phyloP scores from a whole-genome alignment of 2,329 filamentous ascomycete species.

The Neofusicoccum laricinum region DNA sequence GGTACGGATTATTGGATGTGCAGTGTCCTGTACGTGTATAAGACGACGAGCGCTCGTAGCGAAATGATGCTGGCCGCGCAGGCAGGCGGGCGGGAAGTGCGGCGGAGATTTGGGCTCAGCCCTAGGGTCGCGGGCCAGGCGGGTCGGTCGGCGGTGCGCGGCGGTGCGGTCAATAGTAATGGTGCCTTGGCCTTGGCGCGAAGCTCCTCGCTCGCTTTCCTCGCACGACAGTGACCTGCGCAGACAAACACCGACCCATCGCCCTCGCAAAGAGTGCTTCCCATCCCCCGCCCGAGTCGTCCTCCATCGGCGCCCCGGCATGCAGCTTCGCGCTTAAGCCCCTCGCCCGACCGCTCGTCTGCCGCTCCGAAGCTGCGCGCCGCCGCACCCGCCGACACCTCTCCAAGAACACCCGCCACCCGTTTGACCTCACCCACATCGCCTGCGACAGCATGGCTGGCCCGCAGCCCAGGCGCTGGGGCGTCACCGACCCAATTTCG shows the following conservation, averaged over 20 bases:
- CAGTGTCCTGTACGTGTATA: neutral
- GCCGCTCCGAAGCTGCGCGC: neutral
- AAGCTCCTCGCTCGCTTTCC: constrained; percentile 12
- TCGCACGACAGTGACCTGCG: constrained; percentile 1
- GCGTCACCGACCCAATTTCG: constrained; percentile 83
- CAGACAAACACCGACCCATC: neutral
- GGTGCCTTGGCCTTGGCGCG: constrained; percentile 10
- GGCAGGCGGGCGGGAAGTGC: neutral
- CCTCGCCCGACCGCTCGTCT: neutral
- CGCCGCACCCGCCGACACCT: neutral
- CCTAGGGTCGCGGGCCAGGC: neutral
- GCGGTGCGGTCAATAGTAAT: neutral
- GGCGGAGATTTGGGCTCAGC: neutral
- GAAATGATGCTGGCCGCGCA: constrained; percentile 5
- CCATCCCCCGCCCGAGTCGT: neutral
- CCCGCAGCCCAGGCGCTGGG: constrained; percentile 48
- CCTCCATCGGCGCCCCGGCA: neutral
- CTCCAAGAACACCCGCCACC: neutral
- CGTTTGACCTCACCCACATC: neutral
- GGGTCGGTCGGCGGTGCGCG: neutral
- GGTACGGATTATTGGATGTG: neutral
- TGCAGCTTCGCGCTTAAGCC: constrained; percentile 1
- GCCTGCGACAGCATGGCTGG: constrained; percentile 28
- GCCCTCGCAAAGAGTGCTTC: neutral
- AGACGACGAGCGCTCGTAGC: neutral